Evolutionary conservation across 1,284 basidiomycete genomes (phyloP).

Genomic region (Sporisorium exsertum): DNA sequence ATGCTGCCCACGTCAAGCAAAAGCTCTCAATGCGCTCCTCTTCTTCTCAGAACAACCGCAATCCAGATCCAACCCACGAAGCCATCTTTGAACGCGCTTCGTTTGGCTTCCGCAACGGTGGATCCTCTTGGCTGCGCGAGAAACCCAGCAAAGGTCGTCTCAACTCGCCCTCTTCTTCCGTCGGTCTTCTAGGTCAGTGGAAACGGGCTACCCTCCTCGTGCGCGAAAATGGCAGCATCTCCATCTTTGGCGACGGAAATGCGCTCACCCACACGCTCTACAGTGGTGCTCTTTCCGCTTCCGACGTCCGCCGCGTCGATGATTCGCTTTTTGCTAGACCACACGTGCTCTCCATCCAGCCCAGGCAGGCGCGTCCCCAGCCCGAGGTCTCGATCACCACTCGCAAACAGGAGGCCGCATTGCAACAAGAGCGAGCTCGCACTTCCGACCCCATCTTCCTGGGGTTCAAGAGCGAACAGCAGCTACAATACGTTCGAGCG

Average conservation of each 20-base stretch:
- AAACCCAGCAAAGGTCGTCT: conserved; percentile 47
- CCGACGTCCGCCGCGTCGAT: conserved; percentile 57
- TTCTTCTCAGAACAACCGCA: conserved; percentile 3
- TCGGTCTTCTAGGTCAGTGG: conserved; percentile 43
- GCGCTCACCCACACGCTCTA: conserved; percentile 55
- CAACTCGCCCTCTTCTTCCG: conserved; percentile 33
- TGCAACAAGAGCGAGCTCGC: conserved; percentile 15
- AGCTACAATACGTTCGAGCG: conserved; percentile 40
- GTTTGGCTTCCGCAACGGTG: conserved; percentile 34
- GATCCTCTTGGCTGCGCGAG: conserved; percentile 43
- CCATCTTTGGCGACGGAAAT: conserved; percentile 52
- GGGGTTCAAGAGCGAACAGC: conserved; percentile 39
- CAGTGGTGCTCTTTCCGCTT: conserved; percentile 31
- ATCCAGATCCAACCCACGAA: conserved; percentile 27
- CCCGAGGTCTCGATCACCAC: conserved; percentile 29
- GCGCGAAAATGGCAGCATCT: conserved; percentile 53
- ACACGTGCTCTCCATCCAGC: conserved; percentile 54
- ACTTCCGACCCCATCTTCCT: conserved; percentile 55
- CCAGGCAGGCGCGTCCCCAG: conserved; percentile 16
- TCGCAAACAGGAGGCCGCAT: conserved; percentile 25
- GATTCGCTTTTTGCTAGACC: conserved; percentile 53
- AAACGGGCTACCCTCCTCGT: conserved; percentile 49
- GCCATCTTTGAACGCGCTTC: conserved; percentile 35
- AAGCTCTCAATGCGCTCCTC: conserved; percentile 36
- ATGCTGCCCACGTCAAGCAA: conserved; percentile 46